A percentile compares a stretch with the other conserved stretches of the same genome.
phyloP scores from a whole-genome alignment of 2,329 filamentous ascomycete genomes.

The Tolypocladium cylindrosporum region DNA sequence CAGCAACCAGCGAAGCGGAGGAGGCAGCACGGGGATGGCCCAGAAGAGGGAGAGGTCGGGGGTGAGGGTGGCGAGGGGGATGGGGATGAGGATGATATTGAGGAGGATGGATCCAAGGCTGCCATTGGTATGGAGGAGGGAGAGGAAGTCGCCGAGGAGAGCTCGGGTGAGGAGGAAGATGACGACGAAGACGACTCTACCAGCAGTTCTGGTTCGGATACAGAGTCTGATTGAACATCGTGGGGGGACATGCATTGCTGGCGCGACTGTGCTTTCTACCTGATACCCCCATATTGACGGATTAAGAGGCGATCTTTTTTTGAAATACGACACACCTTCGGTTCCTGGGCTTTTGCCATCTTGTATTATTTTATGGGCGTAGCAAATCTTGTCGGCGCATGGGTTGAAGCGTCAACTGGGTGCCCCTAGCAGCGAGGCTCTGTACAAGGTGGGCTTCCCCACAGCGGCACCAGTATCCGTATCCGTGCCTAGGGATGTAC shows the following conservation, averaged over 20 bases:
- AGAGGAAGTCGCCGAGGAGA: slow-evolving; percentile 22
- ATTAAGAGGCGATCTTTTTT: background rate
- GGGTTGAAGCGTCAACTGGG: background rate
- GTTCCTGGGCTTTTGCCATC: background rate
- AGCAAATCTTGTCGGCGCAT: background rate
- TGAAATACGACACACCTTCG: background rate
- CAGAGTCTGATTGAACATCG: slow-evolving; percentile 9
- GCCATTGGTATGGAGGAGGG: slow-evolving; percentile 10
- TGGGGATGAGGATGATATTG: slow-evolving; percentile 13
- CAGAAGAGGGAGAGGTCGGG: slow-evolving; percentile 1
- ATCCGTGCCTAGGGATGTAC: no score
- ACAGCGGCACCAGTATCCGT: background rate
- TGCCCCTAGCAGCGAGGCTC: background rate
- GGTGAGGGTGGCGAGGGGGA: slow-evolving; percentile 24
- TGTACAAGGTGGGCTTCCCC: background rate
- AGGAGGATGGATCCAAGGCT: slow-evolving; percentile 3
- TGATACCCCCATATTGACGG: background rate
- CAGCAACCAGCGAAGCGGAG: slow-evolving; percentile 7
- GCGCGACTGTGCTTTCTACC: background rate
- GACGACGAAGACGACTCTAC: slow-evolving; percentile 23
- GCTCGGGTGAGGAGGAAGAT: slow-evolving; percentile 23
- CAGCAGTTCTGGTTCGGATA: slow-evolving; percentile 33
- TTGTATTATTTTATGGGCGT: background rate
- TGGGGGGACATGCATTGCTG: background rate
- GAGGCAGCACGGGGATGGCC: slow-evolving; percentile 3